These are phyloP conservation scores for Corylus avellana DNA, from an alignment of 306 rosid genomes.

Conservation along the genomic window DNA sequence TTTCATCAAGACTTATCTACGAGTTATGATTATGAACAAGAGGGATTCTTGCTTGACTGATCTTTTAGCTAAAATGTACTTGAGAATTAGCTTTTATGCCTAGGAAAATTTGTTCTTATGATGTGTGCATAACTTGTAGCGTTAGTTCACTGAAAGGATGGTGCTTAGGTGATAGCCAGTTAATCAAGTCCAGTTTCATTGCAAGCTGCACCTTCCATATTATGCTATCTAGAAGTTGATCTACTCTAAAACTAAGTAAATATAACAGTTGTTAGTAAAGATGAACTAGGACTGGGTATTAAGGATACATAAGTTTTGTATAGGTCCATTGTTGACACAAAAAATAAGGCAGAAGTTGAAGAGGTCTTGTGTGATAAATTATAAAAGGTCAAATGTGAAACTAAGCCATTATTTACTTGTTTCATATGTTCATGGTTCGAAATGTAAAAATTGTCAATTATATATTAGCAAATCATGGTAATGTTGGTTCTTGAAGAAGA, in stretches of 20 bases:
- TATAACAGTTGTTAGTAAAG: neutral
- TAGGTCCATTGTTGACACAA: no score
- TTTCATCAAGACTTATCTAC: neutral
- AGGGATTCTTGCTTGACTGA: neutral
- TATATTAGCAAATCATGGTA: no score
- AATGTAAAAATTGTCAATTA: neutral
- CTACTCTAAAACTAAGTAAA: neutral
- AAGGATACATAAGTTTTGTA: no score
- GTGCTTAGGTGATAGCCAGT: neutral
- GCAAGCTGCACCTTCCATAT: neutral
- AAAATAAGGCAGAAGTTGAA: neutral
- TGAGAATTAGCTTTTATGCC: neutral
- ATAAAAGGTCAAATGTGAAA: no score
- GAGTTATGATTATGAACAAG: neutral
- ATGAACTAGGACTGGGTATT: neutral
- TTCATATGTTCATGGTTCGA: neutral
- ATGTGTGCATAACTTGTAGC: neutral
- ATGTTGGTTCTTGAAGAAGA: neutral
- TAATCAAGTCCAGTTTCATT: neutral
- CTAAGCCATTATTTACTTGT: no score
- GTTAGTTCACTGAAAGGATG: neutral
- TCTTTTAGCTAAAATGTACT: neutral
- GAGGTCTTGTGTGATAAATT: no score
- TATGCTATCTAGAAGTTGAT: neutral
- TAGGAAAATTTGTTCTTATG: no score